Base-by-base conservation (phyloP, 495 filamentous ascomycete genomes). In the Penicillium odoratum region DNA sequence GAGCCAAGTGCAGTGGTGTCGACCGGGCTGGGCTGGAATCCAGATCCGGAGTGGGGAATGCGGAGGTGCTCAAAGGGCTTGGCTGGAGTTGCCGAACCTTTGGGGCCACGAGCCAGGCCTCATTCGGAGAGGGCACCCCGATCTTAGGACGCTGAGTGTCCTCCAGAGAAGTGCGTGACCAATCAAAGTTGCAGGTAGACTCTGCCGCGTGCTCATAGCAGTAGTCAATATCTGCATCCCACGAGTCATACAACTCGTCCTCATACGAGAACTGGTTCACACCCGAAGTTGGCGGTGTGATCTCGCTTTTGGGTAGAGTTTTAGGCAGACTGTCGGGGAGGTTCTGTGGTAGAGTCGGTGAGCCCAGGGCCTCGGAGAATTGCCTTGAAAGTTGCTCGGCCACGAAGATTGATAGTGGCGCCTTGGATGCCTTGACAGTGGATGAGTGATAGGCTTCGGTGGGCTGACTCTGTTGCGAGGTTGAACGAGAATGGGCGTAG, bases 221-320 rank as follows among this genome's bases (percentile, higher is more conserved):
- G 69, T 89, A 97, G 68, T 97, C 93, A 62, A 98, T 93, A 62
- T 93, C 92, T 44, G 92, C 90, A 64, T 98, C 93, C 93, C 93
- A 98, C 21, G 80, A 87, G 45, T 85, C 82, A 38, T 85, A 83
- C 28, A 81, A 67, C 6, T 65, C 67, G 21, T 68, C 64, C 3
- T 63, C 65, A 45, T 55, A 60, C 13, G 62, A 55, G 40, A 69
- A 68, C 49, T 58, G 63, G n/a, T 66, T 62, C 28, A 64, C 51
- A 42, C 59, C 47, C 33, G 63, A 48, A 3, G 36, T 48, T 6
- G 64, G 59, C 13, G 61, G 53, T 30, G 59, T 62, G 36, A 55
- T 43, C n/a, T 63, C 52, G 7, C 57, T 40, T n/a, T 56, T 51
- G 31, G 47, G 62, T 9, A 48, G 38, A 25, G 38, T 44, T 34